Evolutionary conservation across 768 basidiomycete species (phyloP).

Genomic region (Boletus pseudo-olivaceus): DNA sequence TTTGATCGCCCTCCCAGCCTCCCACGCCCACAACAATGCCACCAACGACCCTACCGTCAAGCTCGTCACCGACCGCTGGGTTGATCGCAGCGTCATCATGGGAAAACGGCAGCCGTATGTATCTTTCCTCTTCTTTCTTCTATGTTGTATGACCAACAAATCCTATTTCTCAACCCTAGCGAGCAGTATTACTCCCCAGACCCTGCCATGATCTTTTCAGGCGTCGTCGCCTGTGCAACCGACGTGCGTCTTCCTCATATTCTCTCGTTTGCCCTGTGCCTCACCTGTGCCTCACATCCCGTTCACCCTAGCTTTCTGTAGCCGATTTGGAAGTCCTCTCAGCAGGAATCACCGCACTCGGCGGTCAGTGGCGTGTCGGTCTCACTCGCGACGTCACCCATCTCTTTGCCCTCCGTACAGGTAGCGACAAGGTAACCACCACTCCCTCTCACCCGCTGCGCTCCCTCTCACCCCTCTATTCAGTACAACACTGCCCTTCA

Average conservation of each 20-base stretch:
- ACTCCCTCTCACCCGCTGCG: not conserved
- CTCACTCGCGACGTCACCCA: constrained; percentile 88
- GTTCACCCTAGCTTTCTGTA: constrained; percentile 44
- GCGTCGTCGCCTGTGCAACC: constrained; percentile 67
- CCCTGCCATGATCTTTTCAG: constrained; percentile 78
- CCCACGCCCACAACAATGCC: constrained; percentile 37
- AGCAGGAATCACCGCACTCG: constrained; percentile 68
- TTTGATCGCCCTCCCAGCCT: constrained; percentile 49
- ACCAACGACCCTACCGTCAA: constrained; percentile 37
- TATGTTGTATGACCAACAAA: constrained; percentile 1
- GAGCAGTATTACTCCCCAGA: constrained; percentile 70
- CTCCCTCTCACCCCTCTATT: not conserved
- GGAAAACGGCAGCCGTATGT: constrained; percentile 57
- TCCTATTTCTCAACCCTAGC: constrained; percentile 27
- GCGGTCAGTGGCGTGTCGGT: constrained; percentile 75
- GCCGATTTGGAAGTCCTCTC: constrained; percentile 71
- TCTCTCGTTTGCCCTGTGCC: not conserved
- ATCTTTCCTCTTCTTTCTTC: constrained; percentile 1
- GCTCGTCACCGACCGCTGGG: constrained; percentile 55
- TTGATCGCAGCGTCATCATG: constrained; percentile 60
- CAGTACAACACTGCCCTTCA: constrained; percentile 50
- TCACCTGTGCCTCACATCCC: not conserved
- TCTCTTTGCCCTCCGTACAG: constrained; percentile 58
- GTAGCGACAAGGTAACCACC: constrained; percentile 40
- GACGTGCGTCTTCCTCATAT: constrained; percentile 42